Conservation (phyloP, 2,329 filamentous ascomycete genomes). For the Calycina herbarum region DNA sequence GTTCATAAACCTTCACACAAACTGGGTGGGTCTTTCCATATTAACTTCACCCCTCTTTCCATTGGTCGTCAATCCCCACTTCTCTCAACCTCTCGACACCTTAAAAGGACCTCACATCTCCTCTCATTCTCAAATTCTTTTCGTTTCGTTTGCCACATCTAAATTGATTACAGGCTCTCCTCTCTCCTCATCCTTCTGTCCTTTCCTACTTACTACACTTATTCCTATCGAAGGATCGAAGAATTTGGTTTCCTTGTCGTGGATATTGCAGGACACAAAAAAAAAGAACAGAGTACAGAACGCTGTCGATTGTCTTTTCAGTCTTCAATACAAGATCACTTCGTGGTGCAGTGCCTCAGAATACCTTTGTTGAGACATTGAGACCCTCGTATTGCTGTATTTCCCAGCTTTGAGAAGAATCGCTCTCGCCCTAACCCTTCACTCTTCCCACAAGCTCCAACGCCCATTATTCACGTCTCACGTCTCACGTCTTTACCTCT, state of each 20-base stretch:
- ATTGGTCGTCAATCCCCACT: neutral
- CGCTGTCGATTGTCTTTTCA: slow-evolving; percentile 16
- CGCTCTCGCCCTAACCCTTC: neutral
- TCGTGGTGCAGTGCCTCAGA: slow-evolving; percentile 29
- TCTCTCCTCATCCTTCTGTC: slow-evolving; percentile 1
- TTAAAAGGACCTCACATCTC: slow-evolving; percentile 11
- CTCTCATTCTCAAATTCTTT: neutral
- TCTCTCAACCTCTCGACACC: neutral
- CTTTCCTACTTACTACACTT: neutral
- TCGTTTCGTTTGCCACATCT: neutral
- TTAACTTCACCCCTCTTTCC: neutral
- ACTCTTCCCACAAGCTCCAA: neutral
- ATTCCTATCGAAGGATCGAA: slow-evolving; percentile 3
- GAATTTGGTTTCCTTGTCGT: slow-evolving; percentile 4
- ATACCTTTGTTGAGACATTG: slow-evolving; percentile 22
- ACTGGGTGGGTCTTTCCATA: slow-evolving; percentile 9
- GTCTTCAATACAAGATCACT: slow-evolving; percentile 27
- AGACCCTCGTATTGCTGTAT: slow-evolving; percentile 28
- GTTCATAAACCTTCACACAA: neutral
- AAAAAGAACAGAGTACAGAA: slow-evolving; percentile 14
- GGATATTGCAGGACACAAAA: slow-evolving; percentile 4
- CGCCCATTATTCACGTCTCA: neutral
- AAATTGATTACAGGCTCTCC: slow-evolving; percentile 1
- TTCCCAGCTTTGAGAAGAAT: slow-evolving; percentile 4
- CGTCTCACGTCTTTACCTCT: slow-evolving; percentile 7